Base-by-base conservation (phyloP, 176 grass and related monocot species). In the Musa troglodytarum region DNA sequence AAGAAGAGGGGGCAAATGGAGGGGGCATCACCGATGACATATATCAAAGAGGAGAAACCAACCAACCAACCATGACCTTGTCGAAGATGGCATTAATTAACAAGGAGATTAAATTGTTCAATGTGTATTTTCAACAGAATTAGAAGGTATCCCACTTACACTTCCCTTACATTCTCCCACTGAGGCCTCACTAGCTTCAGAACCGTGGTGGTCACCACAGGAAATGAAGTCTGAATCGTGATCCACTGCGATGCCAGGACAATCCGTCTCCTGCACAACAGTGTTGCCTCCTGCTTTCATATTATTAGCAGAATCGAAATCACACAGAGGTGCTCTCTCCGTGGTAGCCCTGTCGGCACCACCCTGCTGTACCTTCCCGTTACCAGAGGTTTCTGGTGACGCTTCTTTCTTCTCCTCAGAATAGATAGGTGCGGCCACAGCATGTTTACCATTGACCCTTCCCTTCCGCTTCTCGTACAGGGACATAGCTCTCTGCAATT, bases 111-210 rank as follows among this genome's bases (percentile, higher is more conserved):
- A 85, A 81, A 84, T 82, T 82, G 82, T 94, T 99, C 96, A 99
- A 99, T 99, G 96, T 99, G 96, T 99, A 99, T 76, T 99, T 99
- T 89, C 86, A 76, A 81, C 82, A 80, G 85, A 90, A 99, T 91
- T 86, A 95, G 4, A 43, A 43, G 82, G 96, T 99, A 99, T 99
- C 96, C 90, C 82, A 83, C 84, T 98, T 87, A 98, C 93, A 90
- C 88, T 90, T 87, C 85, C 82, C 76, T 80, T 93, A 89, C 73
- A 78, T 73, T 74, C 82, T 75, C 68, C 90, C 79, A 76, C 83
- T 73, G 87, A 77, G 75, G 81, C 80, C 84, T 89, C 84, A 87
- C 86, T 76, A 83, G 85, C 82, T 72, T 87, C 68, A 86, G 57
- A 49, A 64, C 25, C 84, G 75, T 83, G 79, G 78, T 71, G 53